Conservation (phyloP, 2,329 filamentous ascomycete species). For the Epichloe uncinata region DNA sequence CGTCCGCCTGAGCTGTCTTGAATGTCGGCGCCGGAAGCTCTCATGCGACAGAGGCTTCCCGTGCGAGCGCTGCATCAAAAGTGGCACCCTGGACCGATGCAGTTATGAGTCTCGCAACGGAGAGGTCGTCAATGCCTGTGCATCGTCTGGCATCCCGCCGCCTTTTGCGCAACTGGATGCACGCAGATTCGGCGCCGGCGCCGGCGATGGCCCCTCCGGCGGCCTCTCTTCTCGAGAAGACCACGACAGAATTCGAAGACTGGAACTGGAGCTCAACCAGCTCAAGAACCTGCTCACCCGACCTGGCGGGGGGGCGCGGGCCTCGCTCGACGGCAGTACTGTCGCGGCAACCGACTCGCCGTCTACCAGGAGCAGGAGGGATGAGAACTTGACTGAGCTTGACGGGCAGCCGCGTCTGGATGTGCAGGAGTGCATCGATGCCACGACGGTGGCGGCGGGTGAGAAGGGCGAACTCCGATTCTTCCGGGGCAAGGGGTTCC, state of each 20-base stretch:
- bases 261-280: conserved; percentile 46
- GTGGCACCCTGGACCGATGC: conserved; percentile 45
- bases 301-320: conserved; percentile 18
- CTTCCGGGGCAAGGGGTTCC: conserved; percentile 45
- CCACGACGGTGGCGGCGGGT: conserved; percentile 23
- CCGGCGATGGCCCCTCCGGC: conserved; percentile 15
- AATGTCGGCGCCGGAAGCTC: conserved; percentile 46
- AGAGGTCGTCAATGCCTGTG: conserved; percentile 34
- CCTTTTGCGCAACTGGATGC: conserved; percentile 29
- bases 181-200: conserved; percentile 20
- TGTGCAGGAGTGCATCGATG: conserved; percentile 27
- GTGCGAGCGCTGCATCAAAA: conserved; percentile 49
- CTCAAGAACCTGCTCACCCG: conserved; percentile 38
- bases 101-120: conserved; percentile 44
- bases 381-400: conserved; percentile 20
- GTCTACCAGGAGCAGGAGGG: conserved; percentile 32
- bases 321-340: conserved; percentile 38
- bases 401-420: conserved; percentile 20
- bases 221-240: conserved; percentile 28
- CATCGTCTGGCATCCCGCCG: conserved; percentile 31
- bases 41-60: conserved; percentile 49
- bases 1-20: conserved; percentile 45
- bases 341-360: conserved; percentile 31
- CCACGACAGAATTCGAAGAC: conserved; percentile 43
- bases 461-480: conserved; percentile 43